A percentile compares a stretch with the other conserved stretches of the same genome.
Conservation (phyloP, 2,329 filamentous ascomycete species). For the Colletotrichum shisoi region DNA sequence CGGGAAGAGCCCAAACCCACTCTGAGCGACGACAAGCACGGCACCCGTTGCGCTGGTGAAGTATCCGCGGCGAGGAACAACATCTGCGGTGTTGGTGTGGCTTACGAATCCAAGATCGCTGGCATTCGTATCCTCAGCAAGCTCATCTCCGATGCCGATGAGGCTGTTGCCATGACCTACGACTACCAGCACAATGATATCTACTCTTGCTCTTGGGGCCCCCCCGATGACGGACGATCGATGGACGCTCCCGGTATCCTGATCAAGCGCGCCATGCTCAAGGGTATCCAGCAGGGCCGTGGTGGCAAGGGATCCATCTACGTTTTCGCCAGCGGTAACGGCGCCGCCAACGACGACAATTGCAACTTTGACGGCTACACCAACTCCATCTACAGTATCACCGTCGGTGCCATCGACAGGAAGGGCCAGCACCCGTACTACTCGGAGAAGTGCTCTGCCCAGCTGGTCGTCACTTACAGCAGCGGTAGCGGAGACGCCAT, state of each 20-base stretch:
- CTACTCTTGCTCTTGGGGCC: slow-evolving; percentile 98
- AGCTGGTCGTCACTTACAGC: slow-evolving; percentile 95
- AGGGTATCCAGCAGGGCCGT: slow-evolving; percentile 88
- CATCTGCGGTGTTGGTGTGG: slow-evolving; percentile 93
- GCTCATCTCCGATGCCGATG: slow-evolving; percentile 88
- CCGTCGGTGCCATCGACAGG: slow-evolving; percentile 89
- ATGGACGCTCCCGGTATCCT: slow-evolving; percentile 94
- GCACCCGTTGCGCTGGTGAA: slow-evolving; percentile 93
- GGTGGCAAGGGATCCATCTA: slow-evolving; percentile 86
- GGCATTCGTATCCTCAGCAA: slow-evolving; percentile 93
- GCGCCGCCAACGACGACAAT: slow-evolving; percentile 85
- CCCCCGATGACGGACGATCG: slow-evolving; percentile 87
- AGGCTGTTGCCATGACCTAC: slow-evolving; percentile 92
- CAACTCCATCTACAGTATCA: slow-evolving; percentile 99
- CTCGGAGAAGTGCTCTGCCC: slow-evolving; percentile 93
- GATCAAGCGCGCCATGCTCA: slow-evolving; percentile 89
- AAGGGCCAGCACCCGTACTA: slow-evolving; percentile 92
- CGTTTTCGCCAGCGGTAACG: slow-evolving; percentile 96
- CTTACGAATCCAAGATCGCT: slow-evolving; percentile 88
- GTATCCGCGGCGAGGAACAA: slow-evolving; percentile 91
- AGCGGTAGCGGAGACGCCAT: slow-evolving; percentile 89
- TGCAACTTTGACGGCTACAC: slow-evolving; percentile 99
- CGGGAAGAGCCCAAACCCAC: slow-evolving; percentile 79
- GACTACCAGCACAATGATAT: slow-evolving; percentile 91
- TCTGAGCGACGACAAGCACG: slow-evolving; percentile 86